Percentiles rank a stretch among this genome's conserved stretches.
These are phyloP conservation scores for Ganoderma meredithae DNA, from an alignment of 1,284 basidiomycete genomes.

Conservation along the genomic window DNA sequence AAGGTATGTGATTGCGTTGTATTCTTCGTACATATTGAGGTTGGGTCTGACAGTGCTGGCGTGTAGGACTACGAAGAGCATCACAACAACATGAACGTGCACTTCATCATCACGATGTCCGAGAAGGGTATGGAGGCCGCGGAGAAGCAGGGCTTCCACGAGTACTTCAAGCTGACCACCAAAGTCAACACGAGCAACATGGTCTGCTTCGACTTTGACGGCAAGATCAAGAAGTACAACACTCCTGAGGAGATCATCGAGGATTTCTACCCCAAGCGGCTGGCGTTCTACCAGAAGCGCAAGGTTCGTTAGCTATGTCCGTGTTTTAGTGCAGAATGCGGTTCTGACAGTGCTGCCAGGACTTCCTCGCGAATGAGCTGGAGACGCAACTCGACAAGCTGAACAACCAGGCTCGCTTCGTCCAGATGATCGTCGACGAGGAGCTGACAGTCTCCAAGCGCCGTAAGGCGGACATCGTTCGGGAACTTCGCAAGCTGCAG, in stretches of 20 bases:
- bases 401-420: conserved; percentile 96
- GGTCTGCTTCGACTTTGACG: conserved; percentile 97
- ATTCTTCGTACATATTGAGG: too few relatives aligned
- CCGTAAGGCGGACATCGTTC: conserved; percentile 88
- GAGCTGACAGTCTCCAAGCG: conserved; percentile 93
- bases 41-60: background rate
- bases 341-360: conserved; percentile 52
- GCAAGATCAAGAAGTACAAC: conserved; percentile 95
- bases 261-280: conserved; percentile 91
- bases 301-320: conserved; percentile 66
- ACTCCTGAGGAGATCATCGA: conserved; percentile 92
- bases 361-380: conserved; percentile 87
- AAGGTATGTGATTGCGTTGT: conserved; percentile 53
- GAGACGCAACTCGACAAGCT: conserved; percentile 86
- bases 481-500: conserved; percentile 82
- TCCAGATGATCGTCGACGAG: conserved; percentile 94
- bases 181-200: conserved; percentile 94
- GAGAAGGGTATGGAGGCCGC: conserved; percentile 88
- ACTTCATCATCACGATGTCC: conserved; percentile 88
- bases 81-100: conserved; percentile 92
- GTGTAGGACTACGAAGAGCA: conserved; percentile 96
- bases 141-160: conserved; percentile 87
- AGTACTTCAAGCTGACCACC: conserved; percentile 90
- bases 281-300: conserved; percentile 93
- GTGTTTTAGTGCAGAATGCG: background rate